Percentiles rank a stretch among this genome's conserved stretches.
phyloP scores from a whole-genome alignment of 164 flowering plant genomes.

The Sextonia rubra region DNA sequence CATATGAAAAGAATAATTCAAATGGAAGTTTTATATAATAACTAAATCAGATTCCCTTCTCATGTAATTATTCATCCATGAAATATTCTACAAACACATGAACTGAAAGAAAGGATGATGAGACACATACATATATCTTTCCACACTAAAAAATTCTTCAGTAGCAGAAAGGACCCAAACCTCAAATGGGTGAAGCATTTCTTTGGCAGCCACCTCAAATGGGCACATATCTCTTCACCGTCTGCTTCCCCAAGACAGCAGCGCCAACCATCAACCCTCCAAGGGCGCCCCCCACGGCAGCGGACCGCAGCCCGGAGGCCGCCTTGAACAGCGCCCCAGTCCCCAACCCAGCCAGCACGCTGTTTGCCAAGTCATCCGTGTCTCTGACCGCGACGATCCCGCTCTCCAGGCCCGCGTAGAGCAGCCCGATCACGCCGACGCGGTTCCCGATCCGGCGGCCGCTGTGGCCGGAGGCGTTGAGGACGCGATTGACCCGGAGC shows the following conservation, averaged over 20 bases:
- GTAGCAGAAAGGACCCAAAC: neutral
- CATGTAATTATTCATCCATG: neutral
- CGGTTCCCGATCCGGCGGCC: constrained; percentile 68
- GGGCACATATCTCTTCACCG: constrained; percentile 47
- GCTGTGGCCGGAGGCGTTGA: constrained; percentile 69
- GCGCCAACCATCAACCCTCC: constrained; percentile 55
- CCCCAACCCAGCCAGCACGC: constrained; percentile 59
- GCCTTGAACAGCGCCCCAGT: constrained; percentile 62
- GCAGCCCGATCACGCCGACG: constrained; percentile 60
- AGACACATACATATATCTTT: neutral
- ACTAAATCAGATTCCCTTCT: neutral
- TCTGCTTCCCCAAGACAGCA: constrained; percentile 52
- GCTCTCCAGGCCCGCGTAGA: constrained; percentile 75
- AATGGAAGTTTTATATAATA: neutral
- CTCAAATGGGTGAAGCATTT: too few relatives aligned
- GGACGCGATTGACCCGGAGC: constrained; percentile 65
- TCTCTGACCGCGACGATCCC: constrained; percentile 44
- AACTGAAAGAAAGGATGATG: neutral
- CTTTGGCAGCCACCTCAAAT: constrained; percentile 18
- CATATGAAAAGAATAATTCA: neutral
- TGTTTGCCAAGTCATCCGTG: constrained; percentile 49
- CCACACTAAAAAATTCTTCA: neutral
- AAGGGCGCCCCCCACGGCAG: constrained; percentile 60
- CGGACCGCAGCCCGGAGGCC: constrained; percentile 57
- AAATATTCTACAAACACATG: neutral